A percentile compares a stretch with the other conserved stretches of the same genome.
These are phyloP conservation scores for Nothomitra cinnamomea DNA, from an alignment of 2,329 filamentous ascomycete genomes.

Conservation along the genomic window DNA sequence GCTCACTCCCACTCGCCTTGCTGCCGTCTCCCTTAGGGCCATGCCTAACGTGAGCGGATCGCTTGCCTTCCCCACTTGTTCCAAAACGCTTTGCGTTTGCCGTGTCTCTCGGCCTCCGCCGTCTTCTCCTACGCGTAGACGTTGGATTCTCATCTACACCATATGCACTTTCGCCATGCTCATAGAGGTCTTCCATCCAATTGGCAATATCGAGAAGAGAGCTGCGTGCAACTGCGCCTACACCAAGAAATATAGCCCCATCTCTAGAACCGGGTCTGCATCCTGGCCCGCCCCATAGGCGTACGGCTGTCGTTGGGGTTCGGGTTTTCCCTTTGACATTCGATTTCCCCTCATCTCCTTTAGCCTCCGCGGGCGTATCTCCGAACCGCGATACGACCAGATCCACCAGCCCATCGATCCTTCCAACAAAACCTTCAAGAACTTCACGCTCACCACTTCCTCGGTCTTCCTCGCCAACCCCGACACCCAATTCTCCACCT, in stretches of 20 bases:
- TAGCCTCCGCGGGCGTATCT: slow-evolving; percentile 21
- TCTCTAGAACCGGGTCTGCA: slow-evolving; percentile 53
- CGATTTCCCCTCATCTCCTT: slow-evolving; percentile 12
- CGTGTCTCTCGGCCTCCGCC: slow-evolving; percentile 20
- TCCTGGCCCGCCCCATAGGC: slow-evolving; percentile 57
- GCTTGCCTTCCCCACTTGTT: not conserved
- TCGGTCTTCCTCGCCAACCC: slow-evolving; percentile 88
- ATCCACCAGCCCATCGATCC: slow-evolving; percentile 74
- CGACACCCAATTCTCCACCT: slow-evolving; percentile 80
- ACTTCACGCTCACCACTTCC: slow-evolving; percentile 90
- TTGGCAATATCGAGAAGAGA: slow-evolving; percentile 58
- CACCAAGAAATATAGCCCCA: slow-evolving; percentile 72
- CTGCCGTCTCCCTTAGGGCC: not conserved
- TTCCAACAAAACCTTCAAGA: slow-evolving; percentile 65
- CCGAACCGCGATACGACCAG: slow-evolving; percentile 79
- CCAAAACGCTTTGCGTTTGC: not conserved
- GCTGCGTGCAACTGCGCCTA: slow-evolving; percentile 51
- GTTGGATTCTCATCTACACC: slow-evolving; percentile 66
- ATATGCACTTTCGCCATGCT: slow-evolving; percentile 69
- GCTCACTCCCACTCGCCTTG: not conserved
- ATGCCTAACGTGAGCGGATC: not conserved
- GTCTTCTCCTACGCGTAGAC: slow-evolving; percentile 35
- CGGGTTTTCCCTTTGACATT: slow-evolving; percentile 13
- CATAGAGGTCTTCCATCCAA: slow-evolving; percentile 83
- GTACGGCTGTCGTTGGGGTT: slow-evolving; percentile 14